phyloP scores from a whole-genome alignment of 139 green algal genomes.

The Coccomyxa sp. region DNA sequence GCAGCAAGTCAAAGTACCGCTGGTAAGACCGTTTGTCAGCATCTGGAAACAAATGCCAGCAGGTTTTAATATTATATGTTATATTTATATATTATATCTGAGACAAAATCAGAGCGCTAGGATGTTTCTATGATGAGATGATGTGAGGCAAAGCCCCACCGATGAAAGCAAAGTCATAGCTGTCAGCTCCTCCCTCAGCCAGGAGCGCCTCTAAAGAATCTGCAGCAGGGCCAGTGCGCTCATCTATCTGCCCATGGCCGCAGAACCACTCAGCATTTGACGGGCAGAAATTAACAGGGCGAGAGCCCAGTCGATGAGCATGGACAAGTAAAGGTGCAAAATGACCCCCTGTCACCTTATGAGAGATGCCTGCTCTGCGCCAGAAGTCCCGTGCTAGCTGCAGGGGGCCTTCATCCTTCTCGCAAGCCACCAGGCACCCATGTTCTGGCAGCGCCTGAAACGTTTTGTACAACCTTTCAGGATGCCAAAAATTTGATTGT shows the following conservation, averaged over 20 bases:
- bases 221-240: slow-evolving; percentile 22
- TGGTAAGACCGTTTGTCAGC: slow-evolving; percentile 85
- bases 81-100: not conserved
- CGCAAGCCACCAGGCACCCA: slow-evolving; percentile 72
- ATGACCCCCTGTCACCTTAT: not conserved
- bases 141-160: slow-evolving; percentile 26
- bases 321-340: not conserved
- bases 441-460: slow-evolving; percentile 58
- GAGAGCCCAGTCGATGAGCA: not conserved
- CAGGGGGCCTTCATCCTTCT: slow-evolving; percentile 66
- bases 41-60: slow-evolving; percentile 45
- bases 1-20: slow-evolving; percentile 79
- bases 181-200: slow-evolving; percentile 28
- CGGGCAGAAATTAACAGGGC: not conserved
- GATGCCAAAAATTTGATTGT: too few relatives aligned
- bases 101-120: not conserved
- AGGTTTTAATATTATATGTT: not conserved
- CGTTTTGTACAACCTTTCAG: not conserved
- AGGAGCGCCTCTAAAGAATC: slow-evolving; percentile 32
- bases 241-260: slow-evolving; percentile 10
- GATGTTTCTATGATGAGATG: not conserved
- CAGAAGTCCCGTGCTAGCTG: slow-evolving; percentile 66
- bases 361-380: slow-evolving; percentile 51
- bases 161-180: slow-evolving; percentile 87
- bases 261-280: not conserved